phyloP scores from a whole-genome alignment of 345 rosid genomes.

The Corchorus olitorius region DNA sequence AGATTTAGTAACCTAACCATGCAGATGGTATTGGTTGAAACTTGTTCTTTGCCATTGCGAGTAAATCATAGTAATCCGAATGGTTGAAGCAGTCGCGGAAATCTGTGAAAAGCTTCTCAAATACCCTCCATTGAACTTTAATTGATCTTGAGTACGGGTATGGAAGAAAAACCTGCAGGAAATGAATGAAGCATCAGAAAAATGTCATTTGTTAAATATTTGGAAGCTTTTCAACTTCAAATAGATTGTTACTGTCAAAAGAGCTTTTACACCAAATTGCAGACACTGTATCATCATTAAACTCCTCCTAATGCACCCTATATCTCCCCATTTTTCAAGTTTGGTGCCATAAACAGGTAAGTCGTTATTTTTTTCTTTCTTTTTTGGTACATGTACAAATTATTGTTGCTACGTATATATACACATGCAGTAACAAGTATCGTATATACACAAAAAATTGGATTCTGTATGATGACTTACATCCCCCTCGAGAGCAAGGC shows the following conservation, averaged over 20 bases:
- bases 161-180: conserved; percentile 71
- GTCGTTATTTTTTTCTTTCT: background rate
- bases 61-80: conserved; percentile 63
- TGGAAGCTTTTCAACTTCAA: background rate
- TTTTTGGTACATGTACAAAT: background rate
- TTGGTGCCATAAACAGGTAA: background rate
- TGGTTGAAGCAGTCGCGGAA: conserved; percentile 71
- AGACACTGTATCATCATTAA: background rate
- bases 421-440: background rate
- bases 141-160: conserved; percentile 75
- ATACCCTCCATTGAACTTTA: conserved; percentile 73
- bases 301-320: background rate
- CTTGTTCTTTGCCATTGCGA: conserved; percentile 74
- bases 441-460: background rate
- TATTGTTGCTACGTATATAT: background rate
- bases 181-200: background rate
- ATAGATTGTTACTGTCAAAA: background rate
- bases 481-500: conserved; percentile 70
- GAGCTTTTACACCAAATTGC: background rate
- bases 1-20: conserved; percentile 70
- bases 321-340: background rate
- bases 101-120: conserved; percentile 83
- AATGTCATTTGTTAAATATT: background rate
- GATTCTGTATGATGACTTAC: conserved; percentile 42
- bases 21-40: conserved; percentile 73